Evolutionary conservation across 1,284 basidiomycete genomes (phyloP).

Genomic region (Ceratobasidium sp.): DNA sequence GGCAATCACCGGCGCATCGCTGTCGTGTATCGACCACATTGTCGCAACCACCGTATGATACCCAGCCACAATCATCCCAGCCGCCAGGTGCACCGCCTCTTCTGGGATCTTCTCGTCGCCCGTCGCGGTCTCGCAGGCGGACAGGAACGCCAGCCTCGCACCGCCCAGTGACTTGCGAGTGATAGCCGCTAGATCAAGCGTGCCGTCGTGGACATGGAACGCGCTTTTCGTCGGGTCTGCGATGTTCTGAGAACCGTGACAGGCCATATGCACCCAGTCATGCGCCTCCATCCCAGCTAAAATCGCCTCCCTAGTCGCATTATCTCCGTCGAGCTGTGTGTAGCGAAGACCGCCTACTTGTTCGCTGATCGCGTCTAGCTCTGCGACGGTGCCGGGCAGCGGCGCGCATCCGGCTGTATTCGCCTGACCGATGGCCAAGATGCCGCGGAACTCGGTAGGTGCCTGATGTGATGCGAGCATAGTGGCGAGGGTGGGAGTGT

Average conservation of each 20-base stretch:
- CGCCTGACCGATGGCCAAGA: not conserved
- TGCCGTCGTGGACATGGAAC: conserved; percentile 15
- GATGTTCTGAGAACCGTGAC: conserved; percentile 18
- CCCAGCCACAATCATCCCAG: conserved; percentile 15
- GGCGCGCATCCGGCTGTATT: not conserved
- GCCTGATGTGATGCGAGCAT: not conserved
- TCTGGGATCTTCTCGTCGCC: conserved; percentile 20
- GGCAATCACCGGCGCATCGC: conserved; percentile 25
- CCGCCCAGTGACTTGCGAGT: not conserved
- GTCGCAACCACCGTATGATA: conserved; percentile 34
- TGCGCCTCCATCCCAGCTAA: not conserved
- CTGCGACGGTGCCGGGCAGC: not conserved
- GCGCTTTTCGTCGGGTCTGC: not conserved
- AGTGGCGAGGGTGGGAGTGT: not conserved
- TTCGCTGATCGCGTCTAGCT: not conserved
- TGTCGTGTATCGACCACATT: conserved; percentile 33
- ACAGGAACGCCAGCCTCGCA: conserved; percentile 27
- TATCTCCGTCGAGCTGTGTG: not conserved
- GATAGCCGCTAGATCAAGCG: conserved; percentile 5
- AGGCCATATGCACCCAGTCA: conserved; percentile 34
- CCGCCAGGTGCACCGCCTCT: conserved; percentile 33
- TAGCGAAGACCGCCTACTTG: not conserved
- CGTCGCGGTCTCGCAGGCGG: conserved; percentile 27
- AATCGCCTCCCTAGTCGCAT: not conserved
- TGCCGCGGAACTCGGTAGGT: not conserved